Conservation (phyloP, 257 asterid genomes). For the Hygrophila difformis region DNA sequence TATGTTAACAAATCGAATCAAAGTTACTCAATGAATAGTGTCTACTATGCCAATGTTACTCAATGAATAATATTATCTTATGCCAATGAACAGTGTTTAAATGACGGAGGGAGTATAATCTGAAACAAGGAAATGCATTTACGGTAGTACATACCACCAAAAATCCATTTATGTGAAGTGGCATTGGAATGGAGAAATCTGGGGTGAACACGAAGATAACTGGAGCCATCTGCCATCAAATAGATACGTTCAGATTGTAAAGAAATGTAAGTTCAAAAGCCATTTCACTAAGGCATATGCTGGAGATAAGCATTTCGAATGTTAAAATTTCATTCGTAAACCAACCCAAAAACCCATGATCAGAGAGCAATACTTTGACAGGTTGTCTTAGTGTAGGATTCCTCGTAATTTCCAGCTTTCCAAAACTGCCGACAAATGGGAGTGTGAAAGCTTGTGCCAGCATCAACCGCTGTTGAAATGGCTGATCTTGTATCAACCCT, state of each 20-base stretch:
- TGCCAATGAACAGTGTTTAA: no score
- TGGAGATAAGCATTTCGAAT: no score
- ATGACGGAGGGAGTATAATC: no score
- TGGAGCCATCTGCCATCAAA: slow-evolving; percentile 55
- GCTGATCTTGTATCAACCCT: no score
- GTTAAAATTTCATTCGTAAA: no score
- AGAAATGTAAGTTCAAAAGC: slow-evolving; percentile 3
- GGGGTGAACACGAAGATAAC: slow-evolving; percentile 75
- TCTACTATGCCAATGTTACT: no score
- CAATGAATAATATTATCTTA: no score
- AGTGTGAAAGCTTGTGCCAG: no score
- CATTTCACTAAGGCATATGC: not conserved
- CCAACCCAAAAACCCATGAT: slow-evolving; percentile 2
- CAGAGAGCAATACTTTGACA: slow-evolving; percentile 42
- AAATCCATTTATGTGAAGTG: slow-evolving; percentile 95
- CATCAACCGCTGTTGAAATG: no score
- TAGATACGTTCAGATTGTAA: not conserved
- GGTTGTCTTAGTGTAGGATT: slow-evolving; percentile 35
- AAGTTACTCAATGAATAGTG: no score
- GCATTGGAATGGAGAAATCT: slow-evolving; percentile 97
- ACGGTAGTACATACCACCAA: slow-evolving; percentile 83
- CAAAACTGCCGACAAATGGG: slow-evolving; percentile 89
- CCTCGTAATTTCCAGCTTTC: slow-evolving; percentile 83
- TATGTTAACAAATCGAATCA: no score
- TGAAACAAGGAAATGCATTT: slow-evolving; percentile 12